Evolutionary conservation across 345 rosid genomes (phyloP).

Genomic region (Trapa bicornis): DNA sequence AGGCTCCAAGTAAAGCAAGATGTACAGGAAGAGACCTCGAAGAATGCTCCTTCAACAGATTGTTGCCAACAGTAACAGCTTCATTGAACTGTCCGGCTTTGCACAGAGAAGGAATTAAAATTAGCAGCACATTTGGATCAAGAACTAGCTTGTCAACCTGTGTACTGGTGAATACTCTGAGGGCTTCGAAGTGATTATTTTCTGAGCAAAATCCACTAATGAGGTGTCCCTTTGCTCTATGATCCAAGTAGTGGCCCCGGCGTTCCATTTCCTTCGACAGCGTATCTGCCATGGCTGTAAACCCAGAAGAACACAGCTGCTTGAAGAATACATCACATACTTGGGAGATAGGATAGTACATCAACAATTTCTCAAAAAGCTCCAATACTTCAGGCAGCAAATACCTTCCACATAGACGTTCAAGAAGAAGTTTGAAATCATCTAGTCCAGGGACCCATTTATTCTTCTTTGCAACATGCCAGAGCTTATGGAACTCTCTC

Average conservation of each 20-base stretch:
- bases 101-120: constrained; percentile 45
- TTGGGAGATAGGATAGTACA: constrained; percentile 20
- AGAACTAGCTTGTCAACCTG: constrained; percentile 24
- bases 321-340: constrained; percentile 30
- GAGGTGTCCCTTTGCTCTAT: constrained; percentile 30
- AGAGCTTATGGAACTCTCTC: constrained; percentile 24
- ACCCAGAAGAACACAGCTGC: constrained; percentile 37
- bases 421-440: constrained; percentile 28
- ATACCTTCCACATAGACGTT: constrained; percentile 31
- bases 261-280: constrained; percentile 35
- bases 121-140: constrained; percentile 22
- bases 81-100: constrained; percentile 20
- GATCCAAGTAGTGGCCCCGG: constrained; percentile 32
- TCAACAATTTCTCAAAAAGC: constrained; percentile 44
- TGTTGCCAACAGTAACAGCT: constrained; percentile 27
- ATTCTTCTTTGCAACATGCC: constrained; percentile 26
- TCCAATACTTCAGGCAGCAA: constrained; percentile 45
- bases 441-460: constrained; percentile 43
- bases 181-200: constrained; percentile 28
- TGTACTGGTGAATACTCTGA: constrained; percentile 25
- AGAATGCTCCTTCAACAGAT: constrained; percentile 18
- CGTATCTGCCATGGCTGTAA: constrained; percentile 23
- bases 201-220: constrained; percentile 42
- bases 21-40: constrained; percentile 17
- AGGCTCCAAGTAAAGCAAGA: constrained; percentile 39